These are phyloP conservation scores for Coemansia aciculifera DNA, from an alignment of 192 early-diverging fungal species.

Conservation along the genomic window DNA sequence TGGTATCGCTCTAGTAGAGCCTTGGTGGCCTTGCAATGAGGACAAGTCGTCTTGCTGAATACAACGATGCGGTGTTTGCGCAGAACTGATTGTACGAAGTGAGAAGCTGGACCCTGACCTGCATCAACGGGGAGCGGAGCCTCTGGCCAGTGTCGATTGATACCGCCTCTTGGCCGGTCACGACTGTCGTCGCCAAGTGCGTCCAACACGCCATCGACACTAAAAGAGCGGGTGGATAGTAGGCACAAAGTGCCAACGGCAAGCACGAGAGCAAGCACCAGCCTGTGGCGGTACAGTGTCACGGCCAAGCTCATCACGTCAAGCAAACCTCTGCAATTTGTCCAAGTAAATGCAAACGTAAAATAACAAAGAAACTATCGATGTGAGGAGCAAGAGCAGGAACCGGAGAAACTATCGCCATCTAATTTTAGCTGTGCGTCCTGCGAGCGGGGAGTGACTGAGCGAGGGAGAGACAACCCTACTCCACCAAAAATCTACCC, in stretches of 20 bases:
- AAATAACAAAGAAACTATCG: neutral
- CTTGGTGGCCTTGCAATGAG: conserved; percentile 67
- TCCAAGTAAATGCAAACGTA: neutral
- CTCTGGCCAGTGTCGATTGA: conserved; percentile 3
- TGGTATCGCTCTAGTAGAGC: conserved; percentile 37
- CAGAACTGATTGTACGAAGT: conserved; percentile 24
- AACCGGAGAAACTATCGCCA: neutral
- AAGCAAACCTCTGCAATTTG: neutral
- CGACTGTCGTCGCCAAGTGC: neutral
- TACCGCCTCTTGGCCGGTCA: neutral
- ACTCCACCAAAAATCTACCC: neutral
- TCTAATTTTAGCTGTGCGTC: conserved; percentile 1
- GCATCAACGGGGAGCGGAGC: neutral
- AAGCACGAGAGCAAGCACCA: conserved; percentile 26
- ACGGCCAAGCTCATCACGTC: conserved; percentile 30
- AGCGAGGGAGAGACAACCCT: neutral
- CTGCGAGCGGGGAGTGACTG: neutral
- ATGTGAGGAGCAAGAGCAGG: neutral
- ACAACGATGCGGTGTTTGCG: conserved; percentile 47
- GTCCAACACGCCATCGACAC: neutral
- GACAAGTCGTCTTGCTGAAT: conserved; percentile 74
- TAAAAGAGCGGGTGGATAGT: conserved; percentile 9
- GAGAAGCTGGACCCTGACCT: conserved; percentile 15
- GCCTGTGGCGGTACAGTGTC: conserved; percentile 33
- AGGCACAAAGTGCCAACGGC: conserved; percentile 17